Evolutionary conservation across 768 basidiomycete species (phyloP).

Genomic region (Tephrocybe sp.): DNA sequence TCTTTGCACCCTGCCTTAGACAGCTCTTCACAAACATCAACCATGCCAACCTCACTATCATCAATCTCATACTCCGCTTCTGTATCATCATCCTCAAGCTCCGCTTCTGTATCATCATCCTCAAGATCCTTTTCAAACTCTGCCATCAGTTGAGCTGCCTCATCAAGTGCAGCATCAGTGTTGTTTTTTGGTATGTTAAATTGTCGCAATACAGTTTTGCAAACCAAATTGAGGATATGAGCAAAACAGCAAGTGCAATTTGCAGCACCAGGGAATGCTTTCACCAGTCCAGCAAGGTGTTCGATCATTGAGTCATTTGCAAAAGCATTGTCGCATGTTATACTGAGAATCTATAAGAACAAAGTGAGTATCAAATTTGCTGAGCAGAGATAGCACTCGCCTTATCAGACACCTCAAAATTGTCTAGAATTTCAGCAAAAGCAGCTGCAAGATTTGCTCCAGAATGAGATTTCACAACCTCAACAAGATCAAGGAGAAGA

Average conservation of each 20-base stretch:
- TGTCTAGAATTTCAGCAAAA: no score
- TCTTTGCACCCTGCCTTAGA: conserved; percentile 12
- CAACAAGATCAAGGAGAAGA: no score
- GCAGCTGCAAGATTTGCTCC: no score
- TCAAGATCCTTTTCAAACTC: conserved; percentile 1
- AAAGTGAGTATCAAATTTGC: no score
- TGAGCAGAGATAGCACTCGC: no score
- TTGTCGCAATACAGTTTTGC: conserved; percentile 24
- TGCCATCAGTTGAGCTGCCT: neutral
- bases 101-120: no score
- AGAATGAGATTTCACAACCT: no score
- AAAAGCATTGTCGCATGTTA: conserved; percentile 35
- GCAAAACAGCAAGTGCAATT: conserved; percentile 32
- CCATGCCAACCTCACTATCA: conserved; percentile 5
- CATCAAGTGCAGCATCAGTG: neutral
- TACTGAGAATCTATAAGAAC: conserved; percentile 29
- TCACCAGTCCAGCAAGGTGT: conserved; percentile 19
- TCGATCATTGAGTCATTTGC: conserved; percentile 33
- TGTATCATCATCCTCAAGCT: no score
- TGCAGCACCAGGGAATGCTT: conserved; percentile 17
- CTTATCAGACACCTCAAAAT: no score
- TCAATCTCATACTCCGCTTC: no score
- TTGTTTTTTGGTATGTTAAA: no score
- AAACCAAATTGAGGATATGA: conserved; percentile 36
- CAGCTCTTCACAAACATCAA: conserved; percentile 8